phyloP scores from a whole-genome alignment of 208 protist species.

The Trypanosoma rangeli region DNA sequence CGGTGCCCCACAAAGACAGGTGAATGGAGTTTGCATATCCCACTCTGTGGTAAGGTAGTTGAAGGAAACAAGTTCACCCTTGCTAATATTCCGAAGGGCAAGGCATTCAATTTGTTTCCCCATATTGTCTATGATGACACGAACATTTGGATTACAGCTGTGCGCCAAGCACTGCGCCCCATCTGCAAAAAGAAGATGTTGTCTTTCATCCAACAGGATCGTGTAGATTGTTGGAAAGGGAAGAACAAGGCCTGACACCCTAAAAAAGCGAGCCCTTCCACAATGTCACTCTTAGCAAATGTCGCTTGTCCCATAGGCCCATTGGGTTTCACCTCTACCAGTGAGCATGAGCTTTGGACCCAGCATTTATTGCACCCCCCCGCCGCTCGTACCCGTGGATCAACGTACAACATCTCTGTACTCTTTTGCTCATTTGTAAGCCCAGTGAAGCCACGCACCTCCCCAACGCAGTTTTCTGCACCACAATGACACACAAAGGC shows the following conservation, averaged over 20 bases:
- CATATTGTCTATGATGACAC: constrained; percentile 68
- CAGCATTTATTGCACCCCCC: constrained; percentile 53
- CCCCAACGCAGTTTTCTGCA: constrained; percentile 32
- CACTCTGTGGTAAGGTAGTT: constrained; percentile 91
- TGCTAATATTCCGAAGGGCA: constrained; percentile 68
- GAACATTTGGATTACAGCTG: constrained; percentile 82
- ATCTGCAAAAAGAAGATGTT: constrained; percentile 80
- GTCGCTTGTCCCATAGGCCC: constrained; percentile 81
- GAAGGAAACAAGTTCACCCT: constrained; percentile 80
- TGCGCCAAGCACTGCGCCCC: constrained; percentile 88
- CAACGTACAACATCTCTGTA: constrained; percentile 50
- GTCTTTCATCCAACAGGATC: constrained; percentile 58
- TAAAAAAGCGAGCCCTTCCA: constrained; percentile 68
- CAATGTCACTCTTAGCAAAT: constrained; percentile 61
- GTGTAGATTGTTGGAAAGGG: constrained; percentile 85
- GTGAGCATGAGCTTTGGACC: constrained; percentile 48
- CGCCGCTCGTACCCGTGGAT: constrained; percentile 52
- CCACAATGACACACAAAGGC: constrained; percentile 64
- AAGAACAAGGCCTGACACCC: constrained; percentile 67
- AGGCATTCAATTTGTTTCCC: constrained; percentile 59
- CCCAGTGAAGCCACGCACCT: constrained; percentile 50
- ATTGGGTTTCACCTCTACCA: constrained; percentile 64
- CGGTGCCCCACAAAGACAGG: constrained; percentile 58
- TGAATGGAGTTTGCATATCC: constrained; percentile 86
- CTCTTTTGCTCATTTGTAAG: constrained; percentile 50